These are phyloP conservation scores for Carpinus viminea DNA, from an alignment of 306 rosid genomes.

Conservation along the genomic window DNA sequence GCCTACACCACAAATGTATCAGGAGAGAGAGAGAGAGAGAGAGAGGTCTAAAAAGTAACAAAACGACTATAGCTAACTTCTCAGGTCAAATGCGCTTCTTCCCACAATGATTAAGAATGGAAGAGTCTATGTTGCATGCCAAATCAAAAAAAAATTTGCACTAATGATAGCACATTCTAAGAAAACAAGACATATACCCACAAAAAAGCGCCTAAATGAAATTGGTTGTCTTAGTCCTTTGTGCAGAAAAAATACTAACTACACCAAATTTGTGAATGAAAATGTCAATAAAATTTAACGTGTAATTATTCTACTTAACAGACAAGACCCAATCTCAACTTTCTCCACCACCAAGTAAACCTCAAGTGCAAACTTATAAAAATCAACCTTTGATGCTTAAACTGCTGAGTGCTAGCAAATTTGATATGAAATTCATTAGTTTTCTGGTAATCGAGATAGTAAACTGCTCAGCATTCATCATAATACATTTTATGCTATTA, in stretches of 20 bases:
- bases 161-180: neutral
- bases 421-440: neutral
- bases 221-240: no score
- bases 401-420: neutral
- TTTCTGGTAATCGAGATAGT: neutral
- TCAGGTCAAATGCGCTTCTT: neutral
- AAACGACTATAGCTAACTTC: neutral
- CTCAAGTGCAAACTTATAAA: neutral
- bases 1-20: slow-evolving; percentile 46
- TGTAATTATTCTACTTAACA: neutral
- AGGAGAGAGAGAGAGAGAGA: slow-evolving; percentile 8
- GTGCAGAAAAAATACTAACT: no score
- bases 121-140: neutral
- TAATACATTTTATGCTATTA: neutral
- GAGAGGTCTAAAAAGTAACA: neutral
- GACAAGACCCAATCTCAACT: neutral
- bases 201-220: no score
- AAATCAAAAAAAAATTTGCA: neutral
- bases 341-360: no score
- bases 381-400: slow-evolving; percentile 3
- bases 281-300: no score
- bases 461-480: slow-evolving; percentile 11
- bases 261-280: no score
- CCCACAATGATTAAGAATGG: neutral
- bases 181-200: neutral